Conservation (phyloP, 106 monocot genomes). For the Gastrodia elata region DNA sequence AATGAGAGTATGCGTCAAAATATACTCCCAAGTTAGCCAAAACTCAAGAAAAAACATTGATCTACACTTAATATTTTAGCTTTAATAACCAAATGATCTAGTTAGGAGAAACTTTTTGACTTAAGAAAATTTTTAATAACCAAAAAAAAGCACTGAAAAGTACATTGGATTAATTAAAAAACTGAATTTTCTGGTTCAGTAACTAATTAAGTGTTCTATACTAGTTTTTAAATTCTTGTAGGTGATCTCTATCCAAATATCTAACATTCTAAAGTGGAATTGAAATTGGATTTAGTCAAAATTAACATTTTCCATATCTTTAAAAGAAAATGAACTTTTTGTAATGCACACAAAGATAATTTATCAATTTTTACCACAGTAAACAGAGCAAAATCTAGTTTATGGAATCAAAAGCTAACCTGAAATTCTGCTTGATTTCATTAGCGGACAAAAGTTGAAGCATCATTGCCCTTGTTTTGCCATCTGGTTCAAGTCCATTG, state of each 20-base stretch:
- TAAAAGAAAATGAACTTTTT: not conserved
- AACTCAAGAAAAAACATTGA: no score
- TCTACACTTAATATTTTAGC: no score
- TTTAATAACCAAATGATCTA: no score
- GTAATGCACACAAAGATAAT: not conserved
- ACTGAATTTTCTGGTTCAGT: not conserved
- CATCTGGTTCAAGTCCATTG: constrained; percentile 64
- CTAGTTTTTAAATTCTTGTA: not conserved
- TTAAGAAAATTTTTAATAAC: not conserved
- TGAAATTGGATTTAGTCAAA: not conserved
- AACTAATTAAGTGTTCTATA: not conserved
- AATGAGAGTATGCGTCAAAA: no score
- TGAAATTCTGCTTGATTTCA: constrained; percentile 2
- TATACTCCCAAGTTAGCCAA: no score
- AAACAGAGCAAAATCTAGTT: not conserved
- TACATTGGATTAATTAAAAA: not conserved
- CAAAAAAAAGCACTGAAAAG: not conserved
- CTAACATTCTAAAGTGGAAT: not conserved
- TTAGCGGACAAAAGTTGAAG: constrained; percentile 50
- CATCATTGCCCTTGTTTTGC: constrained; percentile 81
- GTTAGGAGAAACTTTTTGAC: no score
- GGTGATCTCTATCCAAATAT: not conserved
- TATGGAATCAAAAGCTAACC: constrained; percentile 1
- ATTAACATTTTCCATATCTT: not conserved
- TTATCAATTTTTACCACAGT: not conserved